Conservation (phyloP, 140 eudicot genomes). For the Anethum foeniculum region DNA sequence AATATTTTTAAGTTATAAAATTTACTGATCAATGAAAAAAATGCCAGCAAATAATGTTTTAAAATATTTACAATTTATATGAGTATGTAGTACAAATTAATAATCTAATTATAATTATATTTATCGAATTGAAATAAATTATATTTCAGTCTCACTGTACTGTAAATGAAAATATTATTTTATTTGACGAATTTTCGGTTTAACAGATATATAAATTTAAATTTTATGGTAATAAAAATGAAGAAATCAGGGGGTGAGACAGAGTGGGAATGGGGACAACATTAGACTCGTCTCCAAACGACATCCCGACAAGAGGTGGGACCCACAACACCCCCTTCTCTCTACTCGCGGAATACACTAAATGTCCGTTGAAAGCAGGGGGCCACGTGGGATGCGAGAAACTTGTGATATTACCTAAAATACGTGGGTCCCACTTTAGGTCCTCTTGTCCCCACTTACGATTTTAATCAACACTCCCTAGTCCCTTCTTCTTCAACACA, state of each 20-base stretch:
- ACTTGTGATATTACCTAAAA: conserved; percentile 8
- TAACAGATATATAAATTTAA: too few relatives aligned
- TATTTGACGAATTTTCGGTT: too few relatives aligned
- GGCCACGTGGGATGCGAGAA: conserved; percentile 35
- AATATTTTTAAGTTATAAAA: too few relatives aligned
- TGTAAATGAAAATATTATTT: too few relatives aligned
- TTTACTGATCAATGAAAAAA: too few relatives aligned
- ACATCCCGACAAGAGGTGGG: conserved; percentile 86
- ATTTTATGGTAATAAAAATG: background rate
- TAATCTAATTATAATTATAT: too few relatives aligned
- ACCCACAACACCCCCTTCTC: conserved; percentile 24
- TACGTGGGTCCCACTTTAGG: background rate
- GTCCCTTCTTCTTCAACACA: background rate
- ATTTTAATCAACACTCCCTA: background rate
- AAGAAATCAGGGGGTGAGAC: background rate
- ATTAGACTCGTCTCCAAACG: conserved; percentile 40
- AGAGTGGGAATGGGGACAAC: conserved; percentile 8
- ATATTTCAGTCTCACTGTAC: too few relatives aligned
- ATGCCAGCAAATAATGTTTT: too few relatives aligned
- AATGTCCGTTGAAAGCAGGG: conserved; percentile 18
- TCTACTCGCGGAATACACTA: conserved; percentile 22
- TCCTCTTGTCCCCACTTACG: background rate
- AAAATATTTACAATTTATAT: too few relatives aligned
- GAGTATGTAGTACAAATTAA: too few relatives aligned
- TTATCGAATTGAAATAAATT: too few relatives aligned